Evolutionary conservation across 805 yeast genomes (phyloP).

Genomic region (Wickerhamomyces canadensis): DNA sequence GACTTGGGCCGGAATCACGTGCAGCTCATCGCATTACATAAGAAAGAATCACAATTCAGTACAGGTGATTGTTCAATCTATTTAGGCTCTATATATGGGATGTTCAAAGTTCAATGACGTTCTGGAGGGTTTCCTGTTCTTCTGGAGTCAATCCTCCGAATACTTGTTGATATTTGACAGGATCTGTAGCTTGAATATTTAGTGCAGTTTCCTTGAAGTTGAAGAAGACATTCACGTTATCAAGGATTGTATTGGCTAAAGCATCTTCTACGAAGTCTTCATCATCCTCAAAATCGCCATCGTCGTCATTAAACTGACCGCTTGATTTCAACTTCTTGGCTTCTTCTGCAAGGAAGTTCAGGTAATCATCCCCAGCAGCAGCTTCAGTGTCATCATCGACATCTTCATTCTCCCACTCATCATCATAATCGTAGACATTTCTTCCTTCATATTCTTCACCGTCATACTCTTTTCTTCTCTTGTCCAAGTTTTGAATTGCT

Average conservation of each 20-base stretch:
- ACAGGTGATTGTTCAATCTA: conserved; percentile 11
- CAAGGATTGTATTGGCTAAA: conserved; percentile 72
- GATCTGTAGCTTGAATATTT: conserved; percentile 42
- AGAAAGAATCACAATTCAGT: background rate
- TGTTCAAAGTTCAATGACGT: conserved; percentile 26
- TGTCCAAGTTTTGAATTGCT: conserved; percentile 64
- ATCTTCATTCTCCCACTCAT: conserved; percentile 22
- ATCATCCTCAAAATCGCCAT: conserved; percentile 36
- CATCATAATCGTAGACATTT: conserved; percentile 25
- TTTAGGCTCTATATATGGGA: no score
- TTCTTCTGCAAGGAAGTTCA: conserved; percentile 43
- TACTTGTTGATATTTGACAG: conserved; percentile 41
- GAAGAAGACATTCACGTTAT: conserved; percentile 64
- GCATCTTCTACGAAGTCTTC: conserved; percentile 84
- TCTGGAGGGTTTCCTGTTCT: conserved; percentile 29
- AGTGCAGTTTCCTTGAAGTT: conserved; percentile 54
- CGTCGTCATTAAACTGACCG: conserved; percentile 33
- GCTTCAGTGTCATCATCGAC: conserved; percentile 30
- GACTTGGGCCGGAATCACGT: background rate
- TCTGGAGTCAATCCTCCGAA: conserved; percentile 34
- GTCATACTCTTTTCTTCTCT: conserved; percentile 42
- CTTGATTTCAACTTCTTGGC: conserved; percentile 32
- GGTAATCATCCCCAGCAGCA: conserved; percentile 37
- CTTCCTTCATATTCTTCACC: conserved; percentile 24
- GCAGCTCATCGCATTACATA: background rate